Conservation (phyloP, 805 yeast genomes). For the Teunomyces funiuensis region DNA sequence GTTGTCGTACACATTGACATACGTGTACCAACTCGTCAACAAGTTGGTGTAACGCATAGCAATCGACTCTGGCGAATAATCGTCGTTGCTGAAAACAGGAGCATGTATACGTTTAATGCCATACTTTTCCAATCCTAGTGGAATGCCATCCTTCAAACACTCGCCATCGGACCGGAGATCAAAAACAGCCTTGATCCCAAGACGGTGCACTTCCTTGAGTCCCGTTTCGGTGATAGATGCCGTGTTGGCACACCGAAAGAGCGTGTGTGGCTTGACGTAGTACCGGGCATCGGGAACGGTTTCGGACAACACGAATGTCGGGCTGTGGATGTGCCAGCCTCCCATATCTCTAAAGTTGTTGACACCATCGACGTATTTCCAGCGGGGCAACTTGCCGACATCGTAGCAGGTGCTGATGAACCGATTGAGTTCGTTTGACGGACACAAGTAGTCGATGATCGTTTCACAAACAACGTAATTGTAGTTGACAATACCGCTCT, state of each 20-base stretch:
- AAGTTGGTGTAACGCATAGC: conserved; percentile 55
- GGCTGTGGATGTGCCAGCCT: conserved; percentile 55
- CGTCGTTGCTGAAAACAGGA: conserved; percentile 55
- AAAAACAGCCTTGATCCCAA: conserved; percentile 56
- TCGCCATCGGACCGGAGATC: conserved; percentile 70
- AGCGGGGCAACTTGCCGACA: conserved; percentile 49
- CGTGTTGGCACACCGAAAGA: conserved; percentile 67
- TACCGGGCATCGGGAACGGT: conserved; percentile 13
- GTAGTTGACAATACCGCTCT: conserved; percentile 54
- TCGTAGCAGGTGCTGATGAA: conserved; percentile 40
- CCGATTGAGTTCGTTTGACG: conserved; percentile 51
- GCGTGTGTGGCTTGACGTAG: conserved; percentile 51
- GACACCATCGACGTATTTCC: conserved; percentile 66
- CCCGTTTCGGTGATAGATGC: conserved; percentile 55
- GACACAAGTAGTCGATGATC: conserved; percentile 49
- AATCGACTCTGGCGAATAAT: conserved; percentile 64
- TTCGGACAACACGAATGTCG: conserved; percentile 20
- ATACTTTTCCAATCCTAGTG: conserved; percentile 33
- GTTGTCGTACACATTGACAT: conserved; percentile 59
- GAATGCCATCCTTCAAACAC: conserved; percentile 44
- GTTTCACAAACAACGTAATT: conserved; percentile 50
- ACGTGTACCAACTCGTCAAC: conserved; percentile 60
- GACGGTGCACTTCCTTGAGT: conserved; percentile 30
- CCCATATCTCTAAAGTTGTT: conserved; percentile 79
- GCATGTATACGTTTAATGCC: conserved; percentile 51